Evolutionary conservation across 2,329 filamentous ascomycete species (phyloP), one percentile per base, ranked within the genome.

Genomic region (Verticillium nonalfalfae): DNA sequence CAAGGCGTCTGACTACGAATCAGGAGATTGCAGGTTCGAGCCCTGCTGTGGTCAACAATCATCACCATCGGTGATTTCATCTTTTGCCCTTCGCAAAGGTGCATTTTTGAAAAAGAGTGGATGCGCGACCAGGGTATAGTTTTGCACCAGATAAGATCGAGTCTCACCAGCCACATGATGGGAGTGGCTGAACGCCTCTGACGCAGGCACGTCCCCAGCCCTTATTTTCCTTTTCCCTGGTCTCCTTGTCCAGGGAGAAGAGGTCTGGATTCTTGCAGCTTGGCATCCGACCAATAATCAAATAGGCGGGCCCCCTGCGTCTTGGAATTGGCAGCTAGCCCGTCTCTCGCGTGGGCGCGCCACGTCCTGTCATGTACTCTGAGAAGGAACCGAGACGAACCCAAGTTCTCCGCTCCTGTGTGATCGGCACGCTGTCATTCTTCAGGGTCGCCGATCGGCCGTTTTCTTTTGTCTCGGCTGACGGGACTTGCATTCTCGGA

Each of bases 1-100:
- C 74, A 77, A 75, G 74, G 73, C 74, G 74, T 76, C 73, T 76
- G 74, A 77, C 74, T 76, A 76, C 74, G 73, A 76, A 63, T 66
- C 64, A 66, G 63, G 65, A 68, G 66, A 64, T 66, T 66, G 65
- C 65, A 66, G 66, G 65, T 68, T 67, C 66, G 66, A 68, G 61
- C 65, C 66, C 66, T 66, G 65, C 64, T 62, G 64, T 61, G 65
- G 64, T 67, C 66, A 67, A 18, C 38, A 11, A 26, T 26, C 45
- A 50, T 9, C 45, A 50, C 26, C 45, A 50, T 50, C 18, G 45
- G 45, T 50, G 45, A n/a, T 11, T 4, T 1, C 2, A 50, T 21
- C 45, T 50, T 50, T 50, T 50, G 45, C 15, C 15, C 39, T n/a
- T 14, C 2, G 13, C 6, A n/a, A 14, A 6, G 14, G 15, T 6